Conservation (phyloP, 2,329 filamentous ascomycete genomes). For the Paraphoma sp. region DNA sequence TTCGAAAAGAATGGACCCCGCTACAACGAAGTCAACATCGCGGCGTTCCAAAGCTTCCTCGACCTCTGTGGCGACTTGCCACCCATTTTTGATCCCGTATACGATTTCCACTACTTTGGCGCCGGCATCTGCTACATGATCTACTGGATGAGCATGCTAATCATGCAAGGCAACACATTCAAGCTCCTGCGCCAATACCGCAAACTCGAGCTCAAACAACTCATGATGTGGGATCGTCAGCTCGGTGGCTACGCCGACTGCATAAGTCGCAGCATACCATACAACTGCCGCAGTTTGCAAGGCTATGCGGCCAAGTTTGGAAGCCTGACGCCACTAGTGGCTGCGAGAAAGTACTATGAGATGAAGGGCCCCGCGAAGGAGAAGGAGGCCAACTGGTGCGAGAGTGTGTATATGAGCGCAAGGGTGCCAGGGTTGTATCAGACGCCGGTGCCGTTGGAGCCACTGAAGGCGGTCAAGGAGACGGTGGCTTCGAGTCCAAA, state of each 20-base stretch:
- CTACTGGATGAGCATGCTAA: conserved; percentile 47
- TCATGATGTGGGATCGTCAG: conserved; percentile 41
- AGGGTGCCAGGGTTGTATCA: conserved; percentile 42
- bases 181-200: conserved; percentile 30
- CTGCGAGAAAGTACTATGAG: conserved; percentile 45
- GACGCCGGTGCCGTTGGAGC: conserved; percentile 32
- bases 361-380: conserved; percentile 27
- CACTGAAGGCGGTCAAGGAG: conserved; percentile 33
- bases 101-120: conserved; percentile 40
- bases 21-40: conserved; percentile 34
- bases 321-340: conserved; percentile 42
- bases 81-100: conserved; percentile 35
- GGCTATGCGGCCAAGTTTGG: conserved; percentile 44
- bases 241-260: conserved; percentile 38
- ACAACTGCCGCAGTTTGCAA: conserved; percentile 32
- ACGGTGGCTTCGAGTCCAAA: conserved; percentile 17
- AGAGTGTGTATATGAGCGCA: conserved; percentile 34
- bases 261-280: conserved; percentile 43
- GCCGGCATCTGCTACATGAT: conserved; percentile 43
- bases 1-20: conserved; percentile 39
- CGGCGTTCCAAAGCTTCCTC: conserved; percentile 34
- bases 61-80: conserved; percentile 28
- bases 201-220: conserved; percentile 35
- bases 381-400: conserved; percentile 38
- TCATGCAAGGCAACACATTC: conserved; percentile 45